phyloP scores from a whole-genome alignment of 441 rosid genomes.

The Eutrema salsugineum region DNA sequence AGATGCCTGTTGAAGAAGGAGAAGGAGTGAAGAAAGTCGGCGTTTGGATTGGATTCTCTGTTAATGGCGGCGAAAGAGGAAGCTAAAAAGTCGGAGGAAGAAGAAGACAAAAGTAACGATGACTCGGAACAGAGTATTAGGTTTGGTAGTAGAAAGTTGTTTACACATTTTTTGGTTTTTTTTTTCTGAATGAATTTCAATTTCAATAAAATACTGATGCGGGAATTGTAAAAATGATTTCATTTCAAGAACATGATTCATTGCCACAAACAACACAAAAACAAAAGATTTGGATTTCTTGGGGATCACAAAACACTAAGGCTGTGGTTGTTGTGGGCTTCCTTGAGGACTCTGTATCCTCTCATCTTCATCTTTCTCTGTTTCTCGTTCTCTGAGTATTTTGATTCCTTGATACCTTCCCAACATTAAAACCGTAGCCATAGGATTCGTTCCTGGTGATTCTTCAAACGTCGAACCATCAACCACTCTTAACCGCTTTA shows the following conservation, averaged over 20 bases:
- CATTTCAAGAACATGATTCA: constrained; percentile 29
- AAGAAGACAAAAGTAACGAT: background rate
- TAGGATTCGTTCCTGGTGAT: constrained; percentile 84
- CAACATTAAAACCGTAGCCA: constrained; percentile 72
- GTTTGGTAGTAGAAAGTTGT: background rate
- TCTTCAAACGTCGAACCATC: constrained; percentile 68
- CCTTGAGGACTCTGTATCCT: constrained; percentile 3
- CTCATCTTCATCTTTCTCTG: background rate
- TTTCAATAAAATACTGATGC: background rate
- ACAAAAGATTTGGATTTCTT: constrained; percentile 6
- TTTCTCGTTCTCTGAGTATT: constrained; percentile 38
- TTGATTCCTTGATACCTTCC: constrained; percentile 77
- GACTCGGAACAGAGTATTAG: constrained; percentile 7
- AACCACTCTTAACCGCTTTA: constrained; percentile 48
- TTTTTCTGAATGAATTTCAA: background rate
- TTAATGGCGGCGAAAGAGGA: background rate
- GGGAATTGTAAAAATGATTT: constrained; percentile 1
- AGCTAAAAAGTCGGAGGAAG: background rate
- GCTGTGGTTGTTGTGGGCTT: constrained; percentile 23
- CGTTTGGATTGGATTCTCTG: constrained; percentile 35
- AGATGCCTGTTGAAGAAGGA: constrained; percentile 78
- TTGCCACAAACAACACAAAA: background rate
- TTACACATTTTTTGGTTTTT: background rate
- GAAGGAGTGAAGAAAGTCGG: constrained; percentile 35
- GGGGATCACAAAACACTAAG: background rate